These are phyloP conservation scores for Astrothelium macrocarpum DNA, from an alignment of 495 filamentous ascomycete genomes.

Conservation along the genomic window DNA sequence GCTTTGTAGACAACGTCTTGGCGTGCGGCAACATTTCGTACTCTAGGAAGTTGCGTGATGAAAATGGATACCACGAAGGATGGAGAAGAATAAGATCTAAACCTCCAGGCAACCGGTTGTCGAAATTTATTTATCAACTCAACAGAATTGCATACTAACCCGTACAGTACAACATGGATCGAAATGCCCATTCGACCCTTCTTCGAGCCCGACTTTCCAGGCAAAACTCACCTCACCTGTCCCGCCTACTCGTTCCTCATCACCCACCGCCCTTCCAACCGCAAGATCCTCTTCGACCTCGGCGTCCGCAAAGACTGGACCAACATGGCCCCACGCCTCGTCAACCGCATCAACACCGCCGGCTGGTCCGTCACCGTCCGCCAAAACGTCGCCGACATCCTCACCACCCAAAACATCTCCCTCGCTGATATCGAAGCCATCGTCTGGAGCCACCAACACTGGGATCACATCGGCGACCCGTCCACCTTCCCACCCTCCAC, in stretches of 20 bases:
- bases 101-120: no score
- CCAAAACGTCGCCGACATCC: constrained; percentile 42
- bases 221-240: constrained; percentile 27
- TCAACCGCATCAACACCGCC: constrained; percentile 17
- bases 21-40: no score
- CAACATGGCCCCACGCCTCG: constrained; percentile 34
- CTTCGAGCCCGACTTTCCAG: constrained; percentile 18
- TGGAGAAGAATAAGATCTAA: no score
- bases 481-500: constrained; percentile 42
- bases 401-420: constrained; percentile 39
- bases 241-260: constrained; percentile 49
- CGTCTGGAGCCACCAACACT: constrained; percentile 36
- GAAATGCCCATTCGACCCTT: constrained; percentile 15
- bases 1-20: no score
- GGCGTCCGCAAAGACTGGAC: constrained; percentile 45
- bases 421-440: constrained; percentile 43
- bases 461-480: constrained; percentile 52
- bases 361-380: constrained; percentile 33
- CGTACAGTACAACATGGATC: constrained; percentile 30
- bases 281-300: constrained; percentile 48
- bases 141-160: constrained; percentile 6
- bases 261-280: constrained; percentile 35
- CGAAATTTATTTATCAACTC: no score
- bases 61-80: no score
- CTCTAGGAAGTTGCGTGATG: no score